Base-by-base conservation (phyloP, 1,139 yeast genomes). In the Zygotorulaspora mrakii region DNA sequence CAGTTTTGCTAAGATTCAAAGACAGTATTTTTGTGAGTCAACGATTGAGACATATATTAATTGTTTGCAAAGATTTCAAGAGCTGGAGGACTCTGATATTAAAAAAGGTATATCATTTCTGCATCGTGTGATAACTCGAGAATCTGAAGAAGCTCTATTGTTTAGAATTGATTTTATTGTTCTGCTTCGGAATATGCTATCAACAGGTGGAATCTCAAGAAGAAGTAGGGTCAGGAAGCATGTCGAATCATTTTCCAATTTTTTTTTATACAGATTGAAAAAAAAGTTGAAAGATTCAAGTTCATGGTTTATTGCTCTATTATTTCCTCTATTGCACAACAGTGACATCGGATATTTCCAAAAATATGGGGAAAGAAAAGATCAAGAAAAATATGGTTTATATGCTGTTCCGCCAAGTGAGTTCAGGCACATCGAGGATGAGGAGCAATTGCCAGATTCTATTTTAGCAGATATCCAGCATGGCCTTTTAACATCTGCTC, bases 121-220 rank as follows among this genome's bases (percentile, higher is more conserved):
- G 54, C 88, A 86, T 56, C 69, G 86, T 26, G 63, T 87, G 0
- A 79, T 88, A 52, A 80, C 82, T 38, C 71, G 78, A 43, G 73
- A 78, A 24, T 82, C 80, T 45, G 75, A 73, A 43, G 77, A 78
- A 24, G 54, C 70, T n/a, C 73, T 79, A 9, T 67, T 89, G 28
- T 82, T 72, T 55, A 70, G 96, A 33, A 62, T 91, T 26, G 96
- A 91, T 58, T 78, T 91, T 53, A 75, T 91, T 63, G 59, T 69
- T n/a, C 57, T 73, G 1, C 55, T 82, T 1, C 71, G 74, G 43
- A 68, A 70, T 28, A 67, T 79, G 60, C 52, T 72, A 1, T 57
- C 69, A 12, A 62, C 65, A 10, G 55, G 55, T 31, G 69, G 69
- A 8, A 39, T 66, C 9, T 46, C 54, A 2, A 62, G 59, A 34